Conservation (phyloP, 2,329 filamentous ascomycete genomes). For the Seiridium unicorne region DNA sequence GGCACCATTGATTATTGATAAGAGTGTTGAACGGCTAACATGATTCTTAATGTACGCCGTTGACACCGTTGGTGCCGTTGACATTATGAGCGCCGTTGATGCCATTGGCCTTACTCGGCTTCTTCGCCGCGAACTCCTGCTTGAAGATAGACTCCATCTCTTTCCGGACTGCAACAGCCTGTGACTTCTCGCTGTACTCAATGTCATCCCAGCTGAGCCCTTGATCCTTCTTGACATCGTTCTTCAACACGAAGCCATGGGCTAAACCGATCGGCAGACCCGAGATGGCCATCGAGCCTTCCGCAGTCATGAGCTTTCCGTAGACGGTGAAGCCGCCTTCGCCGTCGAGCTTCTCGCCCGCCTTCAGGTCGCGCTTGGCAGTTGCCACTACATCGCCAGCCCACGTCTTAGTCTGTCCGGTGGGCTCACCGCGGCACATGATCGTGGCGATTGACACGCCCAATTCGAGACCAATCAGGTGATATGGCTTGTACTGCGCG, state of each 20-base stretch:
- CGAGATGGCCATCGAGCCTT: conserved; percentile 36
- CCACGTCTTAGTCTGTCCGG: conserved; percentile 41
- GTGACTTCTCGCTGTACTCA: conserved; percentile 36
- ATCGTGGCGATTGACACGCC: conserved; percentile 41
- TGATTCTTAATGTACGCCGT: too few species aligned
- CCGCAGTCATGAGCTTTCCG: conserved; percentile 39
- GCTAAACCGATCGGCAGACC: conserved; percentile 42
- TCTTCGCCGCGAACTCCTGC: conserved; percentile 17
- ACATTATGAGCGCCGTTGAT: conserved; percentile 8
- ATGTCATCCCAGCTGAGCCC: conserved; percentile 41
- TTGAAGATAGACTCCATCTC: conserved; percentile 41
- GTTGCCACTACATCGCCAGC: conserved; percentile 44
- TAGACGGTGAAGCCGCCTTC: conserved; percentile 45
- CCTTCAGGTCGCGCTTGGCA: conserved; percentile 41
- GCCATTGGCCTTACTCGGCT: conserved; percentile 12
- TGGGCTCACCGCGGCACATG: conserved; percentile 44
- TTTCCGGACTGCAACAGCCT: conserved; percentile 36
- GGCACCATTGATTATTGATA: too few species aligned
- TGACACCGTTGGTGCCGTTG: too few species aligned
- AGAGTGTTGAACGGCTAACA: too few species aligned
- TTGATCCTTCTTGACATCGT: conserved; percentile 37
- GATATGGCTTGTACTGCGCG: conserved; percentile 44
- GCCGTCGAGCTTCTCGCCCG: conserved; percentile 41
- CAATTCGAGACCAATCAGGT: conserved; percentile 45
- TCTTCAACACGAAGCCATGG: conserved; percentile 39